A percentile compares a stretch with the other conserved stretches of the same genome.
Conservation (phyloP, 2,329 filamentous ascomycete species). For the Ophiocordyceps camponoti-floridani region DNA sequence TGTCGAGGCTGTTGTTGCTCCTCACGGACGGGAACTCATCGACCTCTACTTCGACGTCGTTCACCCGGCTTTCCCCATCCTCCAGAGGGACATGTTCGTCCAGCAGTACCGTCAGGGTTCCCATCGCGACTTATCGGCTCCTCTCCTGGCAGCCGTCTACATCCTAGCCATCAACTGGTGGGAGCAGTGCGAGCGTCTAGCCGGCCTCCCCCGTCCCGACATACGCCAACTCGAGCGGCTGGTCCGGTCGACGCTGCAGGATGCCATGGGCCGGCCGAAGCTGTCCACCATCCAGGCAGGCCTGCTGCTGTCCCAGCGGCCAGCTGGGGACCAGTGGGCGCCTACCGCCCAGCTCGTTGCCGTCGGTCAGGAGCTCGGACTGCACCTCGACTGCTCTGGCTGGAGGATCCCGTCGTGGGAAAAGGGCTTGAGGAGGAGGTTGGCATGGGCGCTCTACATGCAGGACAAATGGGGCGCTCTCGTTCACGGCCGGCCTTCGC, state of each 20-base stretch:
- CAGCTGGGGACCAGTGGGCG: slow-evolving; percentile 65
- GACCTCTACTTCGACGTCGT: slow-evolving; percentile 69
- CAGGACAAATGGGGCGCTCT: slow-evolving; percentile 84
- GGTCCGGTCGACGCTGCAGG: slow-evolving; percentile 52
- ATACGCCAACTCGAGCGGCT: slow-evolving; percentile 56
- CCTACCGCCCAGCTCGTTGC: slow-evolving; percentile 77
- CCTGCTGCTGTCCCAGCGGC: slow-evolving; percentile 54
- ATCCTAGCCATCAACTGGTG: slow-evolving; percentile 81
- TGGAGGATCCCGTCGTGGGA: slow-evolving; percentile 89
- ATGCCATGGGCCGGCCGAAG: slow-evolving; percentile 69
- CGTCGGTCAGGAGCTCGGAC: slow-evolving; percentile 68
- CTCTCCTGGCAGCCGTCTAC: slow-evolving; percentile 64
- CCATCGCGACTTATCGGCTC: slow-evolving; percentile 56
- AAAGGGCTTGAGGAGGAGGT: slow-evolving; percentile 62
- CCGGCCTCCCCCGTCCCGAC: slow-evolving; percentile 48
- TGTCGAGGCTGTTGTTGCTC: slow-evolving; percentile 58
- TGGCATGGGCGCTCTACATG: slow-evolving; percentile 87
- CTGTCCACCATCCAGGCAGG: slow-evolving; percentile 66
- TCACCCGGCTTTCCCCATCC: slow-evolving; percentile 65
- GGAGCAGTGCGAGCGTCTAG: slow-evolving; percentile 52
- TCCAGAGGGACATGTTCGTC: slow-evolving; percentile 64
- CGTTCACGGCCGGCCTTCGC: slow-evolving; percentile 70
- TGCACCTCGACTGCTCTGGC: slow-evolving; percentile 70
- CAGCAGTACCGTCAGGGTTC: slow-evolving; percentile 54
- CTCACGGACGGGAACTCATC: slow-evolving; percentile 59